Conservation (phyloP, 2,329 filamentous ascomycete genomes). For the Alternaria postmessia region DNA sequence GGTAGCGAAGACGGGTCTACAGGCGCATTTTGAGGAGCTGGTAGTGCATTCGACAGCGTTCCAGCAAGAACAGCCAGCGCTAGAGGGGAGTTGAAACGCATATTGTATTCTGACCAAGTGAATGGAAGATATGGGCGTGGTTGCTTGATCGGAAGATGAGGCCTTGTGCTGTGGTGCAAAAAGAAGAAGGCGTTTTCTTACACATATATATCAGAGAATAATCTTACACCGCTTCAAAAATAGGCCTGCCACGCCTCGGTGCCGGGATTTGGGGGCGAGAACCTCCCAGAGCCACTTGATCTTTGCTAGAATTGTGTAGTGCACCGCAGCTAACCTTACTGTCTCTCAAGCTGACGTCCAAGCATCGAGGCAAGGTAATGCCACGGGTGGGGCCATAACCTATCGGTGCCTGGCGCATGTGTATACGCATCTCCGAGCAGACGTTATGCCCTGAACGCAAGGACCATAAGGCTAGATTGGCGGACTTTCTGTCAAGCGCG, state of each 20-base stretch:
- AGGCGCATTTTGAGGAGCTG: conserved; percentile 35
- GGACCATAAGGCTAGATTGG: too few relatives aligned
- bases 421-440: not conserved
- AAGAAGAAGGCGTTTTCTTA: not conserved
- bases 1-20: conserved; percentile 21
- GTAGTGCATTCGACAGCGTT: conserved; percentile 34
- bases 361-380: not conserved
- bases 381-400: not conserved
- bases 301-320: not conserved
- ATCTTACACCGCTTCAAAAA: too few relatives aligned
- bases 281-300: too few relatives aligned
- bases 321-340: conserved; percentile 3
- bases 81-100: conserved; percentile 37
- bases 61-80: conserved; percentile 34
- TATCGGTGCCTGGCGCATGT: not conserved
- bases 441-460: not conserved
- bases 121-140: not conserved
- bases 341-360: not conserved
- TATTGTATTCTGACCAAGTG: conserved; percentile 16
- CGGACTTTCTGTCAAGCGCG: too few relatives aligned
- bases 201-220: conserved; percentile 1
- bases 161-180: not conserved
- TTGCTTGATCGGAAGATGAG: not conserved
- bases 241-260: too few relatives aligned
- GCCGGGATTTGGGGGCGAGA: too few relatives aligned